Conservation (phyloP, 1,139 yeast genomes). For the Debaryomyces subglobosus region DNA sequence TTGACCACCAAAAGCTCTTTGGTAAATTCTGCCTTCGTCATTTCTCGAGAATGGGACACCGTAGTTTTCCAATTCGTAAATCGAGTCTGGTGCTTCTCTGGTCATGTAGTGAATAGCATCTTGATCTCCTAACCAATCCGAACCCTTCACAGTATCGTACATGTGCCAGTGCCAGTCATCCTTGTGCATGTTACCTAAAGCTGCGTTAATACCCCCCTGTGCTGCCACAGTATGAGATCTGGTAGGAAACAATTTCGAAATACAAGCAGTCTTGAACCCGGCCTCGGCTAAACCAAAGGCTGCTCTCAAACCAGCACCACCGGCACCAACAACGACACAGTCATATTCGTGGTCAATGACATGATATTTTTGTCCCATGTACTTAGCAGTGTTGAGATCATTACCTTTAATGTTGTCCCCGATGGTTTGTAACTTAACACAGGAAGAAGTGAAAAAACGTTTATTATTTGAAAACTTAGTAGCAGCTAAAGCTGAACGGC, state of each 20-base stretch:
- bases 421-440: constrained; percentile 38
- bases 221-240: constrained; percentile 99
- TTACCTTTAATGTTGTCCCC: constrained; percentile 54
- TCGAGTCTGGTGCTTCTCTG: constrained; percentile 94
- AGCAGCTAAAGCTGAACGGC: constrained; percentile 15
- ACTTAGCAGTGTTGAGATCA: constrained; percentile 49
- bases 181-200: constrained; percentile 94
- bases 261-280: constrained; percentile 96
- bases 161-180: constrained; percentile 99
- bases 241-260: constrained; percentile 95
- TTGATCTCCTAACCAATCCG: constrained; percentile 99
- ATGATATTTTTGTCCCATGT: constrained; percentile 77
- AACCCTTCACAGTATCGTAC: constrained; percentile 99
- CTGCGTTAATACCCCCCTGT: constrained; percentile 99
- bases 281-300: constrained; percentile 97
- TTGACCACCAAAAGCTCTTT: constrained; percentile 99
- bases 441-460: constrained; percentile 17
- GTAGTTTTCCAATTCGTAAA: constrained; percentile 94
- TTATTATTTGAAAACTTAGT: constrained; percentile 9
- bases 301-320: constrained; percentile 99
- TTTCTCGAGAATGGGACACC: constrained; percentile 99
- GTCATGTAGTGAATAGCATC: constrained; percentile 99
- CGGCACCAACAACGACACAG: constrained; percentile 97
- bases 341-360: constrained; percentile 97
- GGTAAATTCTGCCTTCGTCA: constrained; percentile 95